A percentile compares a stretch with the other conserved stretches of the same genome.
These are phyloP conservation scores for Venturia carpophila DNA, from an alignment of 2,329 filamentous ascomycete species.

Conservation along the genomic window DNA sequence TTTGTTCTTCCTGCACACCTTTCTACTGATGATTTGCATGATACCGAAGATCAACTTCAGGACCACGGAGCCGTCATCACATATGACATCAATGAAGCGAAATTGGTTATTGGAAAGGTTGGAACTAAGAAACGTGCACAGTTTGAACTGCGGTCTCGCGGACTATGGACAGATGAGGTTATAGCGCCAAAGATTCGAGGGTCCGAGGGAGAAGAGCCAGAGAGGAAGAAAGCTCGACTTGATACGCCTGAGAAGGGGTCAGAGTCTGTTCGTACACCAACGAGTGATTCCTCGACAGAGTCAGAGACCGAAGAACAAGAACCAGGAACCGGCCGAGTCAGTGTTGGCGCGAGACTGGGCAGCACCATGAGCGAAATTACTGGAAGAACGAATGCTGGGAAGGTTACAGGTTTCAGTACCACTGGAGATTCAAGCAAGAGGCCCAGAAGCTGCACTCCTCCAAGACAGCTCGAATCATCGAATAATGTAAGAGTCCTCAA, in stretches of 20 bases:
- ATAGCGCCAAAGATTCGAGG: constrained; percentile 18
- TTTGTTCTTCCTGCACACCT: constrained; percentile 69
- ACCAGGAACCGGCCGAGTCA: not conserved
- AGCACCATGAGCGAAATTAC: not conserved
- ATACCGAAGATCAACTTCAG: constrained; percentile 56
- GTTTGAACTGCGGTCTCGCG: constrained; percentile 66
- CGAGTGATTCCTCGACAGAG: constrained; percentile 3
- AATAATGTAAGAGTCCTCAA: constrained; percentile 14
- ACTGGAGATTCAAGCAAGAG: not conserved
- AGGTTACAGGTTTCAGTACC: not conserved
- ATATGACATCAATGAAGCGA: constrained; percentile 62
- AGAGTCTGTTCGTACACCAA: not conserved
- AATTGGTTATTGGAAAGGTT: constrained; percentile 67
- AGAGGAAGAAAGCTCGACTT: constrained; percentile 23
- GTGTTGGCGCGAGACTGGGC: not conserved
- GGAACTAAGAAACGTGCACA: constrained; percentile 60
- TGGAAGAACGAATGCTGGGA: not conserved
- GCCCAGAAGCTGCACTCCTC: not conserved
- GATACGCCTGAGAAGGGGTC: constrained; percentile 15
- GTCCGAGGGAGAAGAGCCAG: constrained; percentile 11
- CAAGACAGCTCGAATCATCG: not conserved
- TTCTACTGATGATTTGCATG: constrained; percentile 51
- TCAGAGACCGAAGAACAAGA: constrained; percentile 7
- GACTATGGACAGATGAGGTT: constrained; percentile 50
- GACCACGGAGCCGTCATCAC: constrained; percentile 52